Evolutionary conservation across 1,284 basidiomycete species (phyloP).

Genomic region (Rhodotorula glutinis): DNA sequence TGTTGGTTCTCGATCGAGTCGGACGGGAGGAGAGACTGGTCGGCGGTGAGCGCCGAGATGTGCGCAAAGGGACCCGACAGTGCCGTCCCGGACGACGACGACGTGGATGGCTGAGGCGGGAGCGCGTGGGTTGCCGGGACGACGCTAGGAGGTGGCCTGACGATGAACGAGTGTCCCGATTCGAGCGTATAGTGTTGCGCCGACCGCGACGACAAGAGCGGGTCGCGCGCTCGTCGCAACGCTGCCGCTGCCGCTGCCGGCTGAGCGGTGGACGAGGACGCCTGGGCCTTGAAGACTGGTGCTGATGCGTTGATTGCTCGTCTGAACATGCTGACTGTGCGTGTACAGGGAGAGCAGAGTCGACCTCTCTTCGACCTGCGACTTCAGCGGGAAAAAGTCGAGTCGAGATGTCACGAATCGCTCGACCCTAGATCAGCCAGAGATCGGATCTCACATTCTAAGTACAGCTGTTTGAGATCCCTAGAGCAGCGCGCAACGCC

Average conservation of each 20-base stretch:
- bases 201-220: slow-evolving; percentile 21
- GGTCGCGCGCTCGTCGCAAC: slow-evolving; percentile 24
- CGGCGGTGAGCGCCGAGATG: background rate
- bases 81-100: background rate
- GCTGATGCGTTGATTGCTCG: slow-evolving; percentile 8
- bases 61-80: slow-evolving; percentile 7
- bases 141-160: slow-evolving; percentile 30
- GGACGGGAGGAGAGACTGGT: background rate
- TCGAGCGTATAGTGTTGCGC: slow-evolving; percentile 30
- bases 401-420: too few relatives aligned
- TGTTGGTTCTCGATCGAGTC: background rate
- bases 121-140: slow-evolving; percentile 23
- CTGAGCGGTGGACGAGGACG: background rate
- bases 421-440: too few relatives aligned
- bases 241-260: background rate
- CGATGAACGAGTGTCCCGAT: slow-evolving; percentile 24
- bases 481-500: too few relatives aligned
- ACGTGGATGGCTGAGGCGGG: background rate
- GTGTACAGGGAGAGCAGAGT: background rate
- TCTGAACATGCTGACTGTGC: background rate
- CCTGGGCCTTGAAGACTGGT: background rate
- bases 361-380: too few relatives aligned
- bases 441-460: too few relatives aligned
- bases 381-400: too few relatives aligned
- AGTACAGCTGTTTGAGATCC: too few relatives aligned